Percentiles rank a stretch among this genome's conserved stretches.
These are phyloP conservation scores for Candida tetrigidarum DNA, from an alignment of 1,139 yeast species.

Conservation along the genomic window DNA sequence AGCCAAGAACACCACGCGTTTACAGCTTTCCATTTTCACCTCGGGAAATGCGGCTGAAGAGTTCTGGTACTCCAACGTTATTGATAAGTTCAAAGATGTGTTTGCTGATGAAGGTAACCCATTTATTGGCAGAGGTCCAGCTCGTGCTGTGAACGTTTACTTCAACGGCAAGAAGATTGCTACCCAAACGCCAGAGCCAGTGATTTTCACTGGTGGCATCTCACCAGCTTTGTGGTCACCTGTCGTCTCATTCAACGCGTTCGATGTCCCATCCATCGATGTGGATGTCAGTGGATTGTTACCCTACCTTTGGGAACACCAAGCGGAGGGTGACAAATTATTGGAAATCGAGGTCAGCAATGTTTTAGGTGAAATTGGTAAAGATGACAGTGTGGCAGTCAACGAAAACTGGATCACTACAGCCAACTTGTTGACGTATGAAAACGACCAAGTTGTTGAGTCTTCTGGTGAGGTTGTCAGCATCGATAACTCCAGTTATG, in stretches of 20 bases:
- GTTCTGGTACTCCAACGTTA: constrained; percentile 75
- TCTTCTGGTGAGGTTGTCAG: constrained; percentile 42
- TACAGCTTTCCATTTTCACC: constrained; percentile 61
- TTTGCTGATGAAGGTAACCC: constrained; percentile 41
- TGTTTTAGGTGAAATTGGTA: constrained; percentile 50
- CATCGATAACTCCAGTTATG: constrained; percentile 24
- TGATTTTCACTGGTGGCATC: constrained; percentile 77
- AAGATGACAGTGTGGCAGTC: constrained; percentile 29
- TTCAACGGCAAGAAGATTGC: constrained; percentile 54
- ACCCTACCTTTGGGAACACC: constrained; percentile 61
- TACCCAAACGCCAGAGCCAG: constrained; percentile 58
- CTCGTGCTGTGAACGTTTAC: constrained; percentile 56
- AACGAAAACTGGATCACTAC: constrained; percentile 73
- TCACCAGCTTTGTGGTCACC: constrained; percentile 83
- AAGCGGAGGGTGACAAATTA: constrained; percentile 23
- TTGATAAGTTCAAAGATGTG: constrained; percentile 47
- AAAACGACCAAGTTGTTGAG: constrained; percentile 41
- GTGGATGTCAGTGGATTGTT: constrained; percentile 70
- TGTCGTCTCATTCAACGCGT: constrained; percentile 72
- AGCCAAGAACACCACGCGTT: constrained; percentile 56
- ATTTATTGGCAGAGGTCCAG: constrained; percentile 66
- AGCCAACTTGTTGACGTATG: constrained; percentile 70
- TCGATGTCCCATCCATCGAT: constrained; percentile 68
- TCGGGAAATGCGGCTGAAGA: constrained; percentile 84
- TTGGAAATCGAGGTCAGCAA: constrained; percentile 58